A percentile compares a stretch with the other conserved stretches of the same genome.
Evolutionary conservation across 1,139 yeast genomes (phyloP).

Genomic region (Torulaspora pretoriensis): DNA sequence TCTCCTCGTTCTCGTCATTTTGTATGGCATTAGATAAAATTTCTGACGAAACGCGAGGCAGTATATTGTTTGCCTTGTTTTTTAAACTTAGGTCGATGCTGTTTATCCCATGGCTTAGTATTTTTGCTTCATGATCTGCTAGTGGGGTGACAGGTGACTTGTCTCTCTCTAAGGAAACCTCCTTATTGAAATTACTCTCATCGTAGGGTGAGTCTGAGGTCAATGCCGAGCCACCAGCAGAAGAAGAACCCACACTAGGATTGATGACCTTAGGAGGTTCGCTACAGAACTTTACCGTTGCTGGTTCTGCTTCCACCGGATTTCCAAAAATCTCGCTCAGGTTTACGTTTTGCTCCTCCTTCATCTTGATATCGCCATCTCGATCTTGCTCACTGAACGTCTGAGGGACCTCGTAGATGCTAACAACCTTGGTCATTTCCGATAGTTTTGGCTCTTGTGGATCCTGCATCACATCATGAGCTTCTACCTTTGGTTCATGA

Average conservation of each 20-base stretch:
- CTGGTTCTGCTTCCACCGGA: conserved; percentile 15
- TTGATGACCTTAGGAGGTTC: conserved; percentile 26
- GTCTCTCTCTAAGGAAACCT: conserved; percentile 14
- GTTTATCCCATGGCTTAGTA: conserved; percentile 15
- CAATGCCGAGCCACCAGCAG: conserved; percentile 5
- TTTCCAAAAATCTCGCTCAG: conserved; percentile 27
- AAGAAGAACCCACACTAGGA: conserved; percentile 11
- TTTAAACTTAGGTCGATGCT: conserved; percentile 13
- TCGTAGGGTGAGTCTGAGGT: conserved; percentile 2
- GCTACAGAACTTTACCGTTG: conserved; percentile 28
- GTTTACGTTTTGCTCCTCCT: conserved; percentile 24
- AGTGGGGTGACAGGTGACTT: conserved; percentile 17
- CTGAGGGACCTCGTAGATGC: conserved; percentile 33
- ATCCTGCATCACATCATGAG: conserved; percentile 4
- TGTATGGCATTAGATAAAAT: conserved; percentile 14
- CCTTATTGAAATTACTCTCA: conserved; percentile 5
- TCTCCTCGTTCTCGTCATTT: background rate
- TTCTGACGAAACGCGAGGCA: conserved; percentile 10
- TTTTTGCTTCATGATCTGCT: conserved; percentile 17
- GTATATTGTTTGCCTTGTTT: background rate
- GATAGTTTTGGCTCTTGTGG: conserved; percentile 21
- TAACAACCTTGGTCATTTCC: conserved; percentile 41
- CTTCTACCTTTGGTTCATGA: conserved; percentile 11
- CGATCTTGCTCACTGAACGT: conserved; percentile 9
- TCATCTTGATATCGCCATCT: conserved; percentile 34